phyloP scores from a whole-genome alignment of 2,329 filamentous ascomycete species.

The Fusarium marasasianum region DNA sequence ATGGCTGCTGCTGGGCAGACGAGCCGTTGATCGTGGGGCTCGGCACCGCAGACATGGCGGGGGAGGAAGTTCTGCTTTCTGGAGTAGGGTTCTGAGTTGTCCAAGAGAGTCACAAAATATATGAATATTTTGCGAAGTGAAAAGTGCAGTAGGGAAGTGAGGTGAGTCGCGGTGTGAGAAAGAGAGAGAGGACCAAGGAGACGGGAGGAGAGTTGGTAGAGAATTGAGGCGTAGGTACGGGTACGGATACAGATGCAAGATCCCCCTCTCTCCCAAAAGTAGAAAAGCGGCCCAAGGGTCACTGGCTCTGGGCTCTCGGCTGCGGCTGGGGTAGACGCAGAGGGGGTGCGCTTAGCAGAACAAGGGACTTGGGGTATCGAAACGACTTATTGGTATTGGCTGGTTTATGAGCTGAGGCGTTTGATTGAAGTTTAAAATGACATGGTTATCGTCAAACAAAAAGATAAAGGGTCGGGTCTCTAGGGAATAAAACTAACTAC shows the following conservation, averaged over 20 bases:
- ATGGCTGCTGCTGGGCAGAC: slow-evolving; percentile 37
- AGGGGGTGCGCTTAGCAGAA: slow-evolving; percentile 38
- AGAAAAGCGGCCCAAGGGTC: slow-evolving; percentile 34
- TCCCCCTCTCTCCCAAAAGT: slow-evolving; percentile 30
- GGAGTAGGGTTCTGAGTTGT: background rate
- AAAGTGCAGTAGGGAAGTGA: background rate
- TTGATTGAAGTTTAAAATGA: slow-evolving; percentile 24
- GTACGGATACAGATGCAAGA: slow-evolving; percentile 35
- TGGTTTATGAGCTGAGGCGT: slow-evolving; percentile 16
- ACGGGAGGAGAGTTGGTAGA: slow-evolving; percentile 17
- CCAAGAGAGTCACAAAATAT: background rate
- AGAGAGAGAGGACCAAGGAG: background rate
- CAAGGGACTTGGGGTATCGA: slow-evolving; percentile 29
- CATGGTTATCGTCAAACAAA: slow-evolving; percentile 4
- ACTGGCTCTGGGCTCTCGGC: slow-evolving; percentile 6
- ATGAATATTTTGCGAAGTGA: background rate
- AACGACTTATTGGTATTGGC: slow-evolving; percentile 31
- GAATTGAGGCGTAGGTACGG: slow-evolving; percentile 27
- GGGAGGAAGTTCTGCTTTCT: slow-evolving; percentile 1
- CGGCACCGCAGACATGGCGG: slow-evolving; percentile 42
- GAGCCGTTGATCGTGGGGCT: slow-evolving; percentile 37
- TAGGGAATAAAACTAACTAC: background rate
- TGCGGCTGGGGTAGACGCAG: slow-evolving; percentile 14
- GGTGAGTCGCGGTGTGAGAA: slow-evolving; percentile 17
- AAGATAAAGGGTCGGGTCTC: background rate